Conservation (phyloP, 2,329 filamentous ascomycete species). For the Exutisphaerella laricina region DNA sequence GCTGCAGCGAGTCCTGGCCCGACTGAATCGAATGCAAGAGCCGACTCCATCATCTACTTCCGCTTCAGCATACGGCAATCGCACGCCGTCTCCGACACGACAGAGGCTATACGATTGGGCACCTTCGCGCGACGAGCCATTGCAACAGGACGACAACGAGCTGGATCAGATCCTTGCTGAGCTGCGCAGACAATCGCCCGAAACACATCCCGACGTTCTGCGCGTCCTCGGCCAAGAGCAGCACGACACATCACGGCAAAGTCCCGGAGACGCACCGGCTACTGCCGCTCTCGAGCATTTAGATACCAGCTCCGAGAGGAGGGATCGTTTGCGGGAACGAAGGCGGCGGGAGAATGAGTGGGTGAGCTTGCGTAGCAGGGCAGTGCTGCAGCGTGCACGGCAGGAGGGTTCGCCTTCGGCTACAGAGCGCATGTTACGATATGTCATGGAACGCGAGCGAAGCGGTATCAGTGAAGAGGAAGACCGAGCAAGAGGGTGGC, state of each 20-base stretch:
- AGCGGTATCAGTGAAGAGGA: conserved; percentile 32
- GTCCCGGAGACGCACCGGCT: conserved; percentile 22
- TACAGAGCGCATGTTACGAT: conserved; percentile 37
- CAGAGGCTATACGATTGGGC: conserved; percentile 59
- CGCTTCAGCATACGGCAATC: conserved; percentile 47
- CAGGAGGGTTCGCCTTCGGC: conserved; percentile 29
- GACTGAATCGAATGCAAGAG: conserved; percentile 41
- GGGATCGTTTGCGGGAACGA: conserved; percentile 27
- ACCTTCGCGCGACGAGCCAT: conserved; percentile 40
- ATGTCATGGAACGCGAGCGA: conserved; percentile 37
- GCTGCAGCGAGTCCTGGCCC: conserved; percentile 42
- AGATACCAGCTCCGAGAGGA: conserved; percentile 20
- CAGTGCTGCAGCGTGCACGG: conserved; percentile 31
- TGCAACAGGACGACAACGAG: conserved; percentile 34
- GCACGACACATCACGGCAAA: conserved; percentile 32
- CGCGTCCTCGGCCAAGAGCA: conserved; percentile 35
- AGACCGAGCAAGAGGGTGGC: conserved; percentile 33
- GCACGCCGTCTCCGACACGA: conserved; percentile 44
- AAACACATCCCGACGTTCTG: conserved; percentile 37
- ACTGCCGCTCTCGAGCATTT: conserved; percentile 25
- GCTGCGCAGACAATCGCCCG: conserved; percentile 35
- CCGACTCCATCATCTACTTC: conserved; percentile 25
- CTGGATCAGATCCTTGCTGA: conserved; percentile 39
- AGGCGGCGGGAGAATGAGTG: conserved; percentile 28
- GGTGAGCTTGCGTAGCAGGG: conserved; percentile 29